Conservation (phyloP, 148 eudicot genomes). For the Arctostaphylos glauca region DNA sequence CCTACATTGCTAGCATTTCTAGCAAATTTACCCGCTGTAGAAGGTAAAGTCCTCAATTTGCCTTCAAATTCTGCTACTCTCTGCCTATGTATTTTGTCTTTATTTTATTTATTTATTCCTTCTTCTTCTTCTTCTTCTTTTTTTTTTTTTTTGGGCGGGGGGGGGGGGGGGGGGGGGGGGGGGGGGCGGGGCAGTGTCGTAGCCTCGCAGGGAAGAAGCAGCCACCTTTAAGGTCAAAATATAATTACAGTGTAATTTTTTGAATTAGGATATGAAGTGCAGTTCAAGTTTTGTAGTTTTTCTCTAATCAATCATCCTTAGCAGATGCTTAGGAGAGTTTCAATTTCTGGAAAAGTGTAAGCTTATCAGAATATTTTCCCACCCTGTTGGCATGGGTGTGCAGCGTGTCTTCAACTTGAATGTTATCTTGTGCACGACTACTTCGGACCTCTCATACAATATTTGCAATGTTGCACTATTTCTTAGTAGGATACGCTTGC, state of each 20-base stretch:
- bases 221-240: background rate
- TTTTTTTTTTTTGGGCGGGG: too few relatives aligned
- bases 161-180: too few relatives aligned
- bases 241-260: background rate
- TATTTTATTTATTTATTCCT: too few relatives aligned
- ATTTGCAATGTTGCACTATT: slow-evolving; percentile 3
- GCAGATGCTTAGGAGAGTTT: background rate
- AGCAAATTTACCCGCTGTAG: slow-evolving; percentile 75
- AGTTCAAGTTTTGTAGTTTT: background rate
- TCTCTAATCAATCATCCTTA: background rate
- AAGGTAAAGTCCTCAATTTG: slow-evolving; percentile 44
- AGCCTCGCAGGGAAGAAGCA: background rate
- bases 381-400: background rate
- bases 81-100: background rate
- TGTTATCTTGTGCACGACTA: background rate
- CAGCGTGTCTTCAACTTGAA: background rate
- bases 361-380: background rate
- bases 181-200: too few relatives aligned
- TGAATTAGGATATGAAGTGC: background rate
- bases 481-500: background rate
- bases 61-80: background rate
- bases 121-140: too few relatives aligned
- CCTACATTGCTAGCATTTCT: slow-evolving; percentile 71
- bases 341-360: background rate
- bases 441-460: background rate